Conservation (phyloP, 1,139 yeast genomes). For the Debaryomyces sp. region DNA sequence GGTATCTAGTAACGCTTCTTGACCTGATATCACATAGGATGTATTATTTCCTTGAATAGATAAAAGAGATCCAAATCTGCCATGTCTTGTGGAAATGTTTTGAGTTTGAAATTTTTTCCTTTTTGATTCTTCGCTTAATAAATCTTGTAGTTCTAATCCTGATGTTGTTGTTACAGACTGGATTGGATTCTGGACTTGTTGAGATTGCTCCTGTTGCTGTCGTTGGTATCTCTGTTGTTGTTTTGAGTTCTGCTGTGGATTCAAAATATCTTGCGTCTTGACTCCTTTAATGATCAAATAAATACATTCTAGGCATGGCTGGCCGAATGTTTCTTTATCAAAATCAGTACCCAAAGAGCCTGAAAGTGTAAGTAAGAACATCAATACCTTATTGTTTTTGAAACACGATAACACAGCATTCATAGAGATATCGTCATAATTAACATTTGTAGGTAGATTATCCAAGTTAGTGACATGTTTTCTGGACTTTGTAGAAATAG, state of each 20-base stretch:
- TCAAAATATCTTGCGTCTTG: slow-evolving; percentile 30
- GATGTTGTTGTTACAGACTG: slow-evolving; percentile 28
- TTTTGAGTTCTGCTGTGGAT: slow-evolving; percentile 1
- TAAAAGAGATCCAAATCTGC: slow-evolving; percentile 85
- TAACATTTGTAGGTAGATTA: slow-evolving; percentile 57
- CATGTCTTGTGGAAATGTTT: slow-evolving; percentile 73
- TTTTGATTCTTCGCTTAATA: slow-evolving; percentile 61
- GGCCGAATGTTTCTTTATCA: slow-evolving; percentile 61
- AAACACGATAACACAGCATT: slow-evolving; percentile 60
- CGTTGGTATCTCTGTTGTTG: neutral
- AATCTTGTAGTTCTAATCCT: slow-evolving; percentile 49
- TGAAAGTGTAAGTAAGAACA: slow-evolving; percentile 67
- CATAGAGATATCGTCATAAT: slow-evolving; percentile 68
- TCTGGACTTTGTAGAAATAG: slow-evolving; percentile 43
- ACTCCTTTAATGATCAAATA: slow-evolving; percentile 65
- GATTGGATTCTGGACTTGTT: slow-evolving; percentile 3
- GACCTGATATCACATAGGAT: slow-evolving; percentile 73
- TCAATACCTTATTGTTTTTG: slow-evolving; percentile 69
- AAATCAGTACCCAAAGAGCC: slow-evolving; percentile 67
- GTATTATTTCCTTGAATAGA: slow-evolving; percentile 66
- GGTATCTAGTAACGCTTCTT: slow-evolving; percentile 58
- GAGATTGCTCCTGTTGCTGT: slow-evolving; percentile 3
- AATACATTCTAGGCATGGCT: slow-evolving; percentile 69
- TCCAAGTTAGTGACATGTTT: slow-evolving; percentile 34
- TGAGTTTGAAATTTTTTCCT: slow-evolving; percentile 53